These are phyloP conservation scores for Solanum corneliomulleri DNA, from an alignment of 257 asterid genomes.

Conservation along the genomic window DNA sequence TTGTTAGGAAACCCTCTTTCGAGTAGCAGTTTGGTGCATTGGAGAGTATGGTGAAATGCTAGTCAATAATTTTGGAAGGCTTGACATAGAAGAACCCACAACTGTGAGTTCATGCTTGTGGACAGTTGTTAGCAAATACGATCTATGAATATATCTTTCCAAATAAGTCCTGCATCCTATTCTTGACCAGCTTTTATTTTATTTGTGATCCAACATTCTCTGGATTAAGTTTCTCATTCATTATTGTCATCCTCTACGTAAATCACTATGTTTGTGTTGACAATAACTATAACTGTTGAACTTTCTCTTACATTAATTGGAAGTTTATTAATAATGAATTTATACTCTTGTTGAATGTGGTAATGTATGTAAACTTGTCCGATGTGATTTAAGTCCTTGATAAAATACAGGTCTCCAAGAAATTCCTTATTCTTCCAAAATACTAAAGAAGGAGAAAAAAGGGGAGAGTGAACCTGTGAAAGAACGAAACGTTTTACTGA, in stretches of 20 bases:
- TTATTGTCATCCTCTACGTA: neutral
- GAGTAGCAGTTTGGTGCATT: slow-evolving; percentile 97
- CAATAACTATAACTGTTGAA: neutral
- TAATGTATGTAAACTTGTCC: neutral
- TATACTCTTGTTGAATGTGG: neutral
- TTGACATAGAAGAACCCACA: slow-evolving; percentile 60
- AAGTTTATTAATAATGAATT: neutral
- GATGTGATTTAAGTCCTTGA: neutral
- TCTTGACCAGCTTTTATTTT: neutral
- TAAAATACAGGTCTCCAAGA: neutral
- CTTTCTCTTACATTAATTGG: neutral
- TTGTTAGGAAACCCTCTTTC: slow-evolving; percentile 75
- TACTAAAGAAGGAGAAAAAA: neutral
- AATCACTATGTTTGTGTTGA: neutral
- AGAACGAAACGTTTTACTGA: neutral
- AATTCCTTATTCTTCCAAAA: neutral
- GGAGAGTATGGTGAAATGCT: slow-evolving; percentile 98
- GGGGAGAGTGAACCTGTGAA: neutral
- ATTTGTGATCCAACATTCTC: neutral
- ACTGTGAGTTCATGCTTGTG: slow-evolving; percentile 47
- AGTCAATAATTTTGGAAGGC: slow-evolving; percentile 60
- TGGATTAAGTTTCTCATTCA: neutral
- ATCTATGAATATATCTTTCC: neutral
- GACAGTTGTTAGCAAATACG: neutral
- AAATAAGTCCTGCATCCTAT: neutral